Evolutionary conservation across 2,329 filamentous ascomycete species (phyloP).

Genomic region (Chaetothyriales sp.): DNA sequence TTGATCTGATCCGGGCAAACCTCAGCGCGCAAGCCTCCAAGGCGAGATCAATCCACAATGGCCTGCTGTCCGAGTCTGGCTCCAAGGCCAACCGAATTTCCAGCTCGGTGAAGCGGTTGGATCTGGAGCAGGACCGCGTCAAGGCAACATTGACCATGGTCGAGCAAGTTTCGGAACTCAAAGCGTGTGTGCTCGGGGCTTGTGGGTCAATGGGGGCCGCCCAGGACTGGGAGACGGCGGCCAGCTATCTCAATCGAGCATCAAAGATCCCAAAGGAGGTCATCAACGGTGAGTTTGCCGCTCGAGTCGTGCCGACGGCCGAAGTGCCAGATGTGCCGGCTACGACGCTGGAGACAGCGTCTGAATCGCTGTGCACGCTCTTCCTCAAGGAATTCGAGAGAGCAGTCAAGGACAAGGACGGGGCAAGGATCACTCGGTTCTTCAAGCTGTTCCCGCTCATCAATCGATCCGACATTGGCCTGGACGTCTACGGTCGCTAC

Average conservation of each 20-base stretch:
- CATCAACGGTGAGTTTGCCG: slow-evolving; percentile 70
- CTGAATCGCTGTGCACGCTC: slow-evolving; percentile 75
- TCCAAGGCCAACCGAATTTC: slow-evolving; percentile 76
- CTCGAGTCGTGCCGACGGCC: slow-evolving; percentile 83
- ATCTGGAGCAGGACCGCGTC: slow-evolving; percentile 81
- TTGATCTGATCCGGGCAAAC: slow-evolving; percentile 80
- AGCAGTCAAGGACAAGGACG: slow-evolving; percentile 75
- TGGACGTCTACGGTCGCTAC: slow-evolving; percentile 91
- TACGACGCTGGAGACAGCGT: slow-evolving; percentile 72
- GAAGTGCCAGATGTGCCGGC: slow-evolving; percentile 88
- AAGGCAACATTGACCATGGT: slow-evolving; percentile 83
- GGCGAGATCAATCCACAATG: slow-evolving; percentile 70
- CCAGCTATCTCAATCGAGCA: slow-evolving; percentile 73
- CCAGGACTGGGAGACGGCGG: slow-evolving; percentile 96
- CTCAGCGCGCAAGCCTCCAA: slow-evolving; percentile 77
- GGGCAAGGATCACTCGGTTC: slow-evolving; percentile 80
- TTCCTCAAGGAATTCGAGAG: slow-evolving; percentile 93
- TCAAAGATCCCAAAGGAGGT: slow-evolving; percentile 69
- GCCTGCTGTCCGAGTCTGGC: slow-evolving; percentile 77
- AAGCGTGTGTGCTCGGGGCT: slow-evolving; percentile 88
- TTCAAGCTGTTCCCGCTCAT: slow-evolving; percentile 97
- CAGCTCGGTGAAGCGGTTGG: slow-evolving; percentile 70
- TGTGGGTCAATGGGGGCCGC: slow-evolving; percentile 93
- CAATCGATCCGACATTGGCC: slow-evolving; percentile 69
- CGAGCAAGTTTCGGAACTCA: slow-evolving; percentile 91